phyloP scores from a whole-genome alignment of 2,329 filamentous ascomycete species.

The Fusarium albosuccineum region DNA sequence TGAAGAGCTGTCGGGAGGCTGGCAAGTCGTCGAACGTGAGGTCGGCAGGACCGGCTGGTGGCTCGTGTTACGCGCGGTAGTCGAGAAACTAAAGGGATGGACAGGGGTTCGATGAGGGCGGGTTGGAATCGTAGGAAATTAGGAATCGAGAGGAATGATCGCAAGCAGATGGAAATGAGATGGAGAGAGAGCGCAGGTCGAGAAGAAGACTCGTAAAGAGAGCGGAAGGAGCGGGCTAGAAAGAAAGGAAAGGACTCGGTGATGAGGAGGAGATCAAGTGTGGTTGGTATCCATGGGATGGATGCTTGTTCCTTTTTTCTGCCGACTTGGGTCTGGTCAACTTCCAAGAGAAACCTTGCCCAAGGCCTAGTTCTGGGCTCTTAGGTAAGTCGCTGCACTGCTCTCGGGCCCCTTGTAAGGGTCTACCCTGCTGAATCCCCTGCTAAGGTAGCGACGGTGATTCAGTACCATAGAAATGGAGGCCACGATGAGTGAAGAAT shows the following conservation, averaged over 20 bases:
- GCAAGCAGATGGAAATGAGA: conserved; percentile 24
- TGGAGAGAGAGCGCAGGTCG: conserved; percentile 25
- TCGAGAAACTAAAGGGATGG: conserved; percentile 42
- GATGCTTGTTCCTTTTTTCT: conserved; percentile 42
- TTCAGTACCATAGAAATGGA: neutral
- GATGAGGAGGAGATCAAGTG: conserved; percentile 31
- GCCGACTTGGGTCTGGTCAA: conserved; percentile 32
- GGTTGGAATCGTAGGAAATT: conserved; percentile 30
- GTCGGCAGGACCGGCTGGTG: conserved; percentile 44
- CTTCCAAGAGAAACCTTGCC: conserved; percentile 33
- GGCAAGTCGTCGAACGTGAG: conserved; percentile 33
- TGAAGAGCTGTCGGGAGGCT: conserved; percentile 28
- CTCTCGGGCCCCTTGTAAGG: conserved; percentile 34
- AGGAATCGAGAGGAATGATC: conserved; percentile 23
- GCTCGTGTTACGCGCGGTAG: conserved; percentile 44
- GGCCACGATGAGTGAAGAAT: conserved; percentile 14
- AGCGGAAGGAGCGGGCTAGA: conserved; percentile 33
- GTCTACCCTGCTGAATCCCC: conserved; percentile 33
- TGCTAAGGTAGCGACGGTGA: conserved; percentile 36
- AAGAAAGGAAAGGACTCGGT: conserved; percentile 40
- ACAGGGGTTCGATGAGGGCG: conserved; percentile 23
- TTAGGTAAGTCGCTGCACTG: conserved; percentile 32
- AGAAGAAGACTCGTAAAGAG: conserved; percentile 27
- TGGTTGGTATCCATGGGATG: neutral
- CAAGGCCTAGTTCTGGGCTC: neutral